A percentile compares a stretch with the other conserved stretches of the same genome.
Conservation (phyloP, 352 stramenopile genomes). For the Globisporangium viniferum region DNA sequence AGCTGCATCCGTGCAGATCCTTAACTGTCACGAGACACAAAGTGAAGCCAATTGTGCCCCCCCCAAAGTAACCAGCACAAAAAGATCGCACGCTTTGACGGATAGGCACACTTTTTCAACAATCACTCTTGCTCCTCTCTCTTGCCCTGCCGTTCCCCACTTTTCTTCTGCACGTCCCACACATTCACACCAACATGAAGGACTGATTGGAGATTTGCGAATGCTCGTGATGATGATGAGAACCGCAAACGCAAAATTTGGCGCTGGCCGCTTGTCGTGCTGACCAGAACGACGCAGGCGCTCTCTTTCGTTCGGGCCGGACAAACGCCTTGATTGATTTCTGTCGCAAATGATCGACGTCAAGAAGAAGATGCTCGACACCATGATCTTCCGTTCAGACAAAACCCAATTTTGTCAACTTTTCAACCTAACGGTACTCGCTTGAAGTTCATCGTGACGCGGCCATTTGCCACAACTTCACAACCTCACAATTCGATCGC, state of each 20-base stretch:
- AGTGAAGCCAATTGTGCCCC: not conserved
- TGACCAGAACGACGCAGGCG: not conserved
- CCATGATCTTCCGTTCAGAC: not conserved
- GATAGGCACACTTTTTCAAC: too few species aligned
- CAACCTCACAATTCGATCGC: not conserved
- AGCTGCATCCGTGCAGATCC: not conserved
- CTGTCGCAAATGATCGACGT: not conserved
- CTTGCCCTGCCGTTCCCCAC: not conserved
- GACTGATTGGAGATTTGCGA: not conserved
- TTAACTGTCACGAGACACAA: not conserved
- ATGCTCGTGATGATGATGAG: not conserved
- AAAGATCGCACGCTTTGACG: not conserved
- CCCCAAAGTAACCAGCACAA: not conserved
- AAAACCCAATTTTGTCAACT: not conserved
- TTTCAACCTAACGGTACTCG: not conserved
- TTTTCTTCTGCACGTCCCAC: not conserved
- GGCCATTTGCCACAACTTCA: not conserved
- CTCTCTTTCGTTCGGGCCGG: slow-evolving; percentile 1
- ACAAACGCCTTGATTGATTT: not conserved
- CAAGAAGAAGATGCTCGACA: not conserved
- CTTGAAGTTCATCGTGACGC: not conserved
- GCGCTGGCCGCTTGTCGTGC: not conserved
- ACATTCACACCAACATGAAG: too few species aligned
- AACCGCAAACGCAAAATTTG: not conserved
- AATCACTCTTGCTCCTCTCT: too few species aligned